Base-by-base conservation (phyloP, 2,329 filamentous ascomycete species). In the Fusarium nodosum region DNA sequence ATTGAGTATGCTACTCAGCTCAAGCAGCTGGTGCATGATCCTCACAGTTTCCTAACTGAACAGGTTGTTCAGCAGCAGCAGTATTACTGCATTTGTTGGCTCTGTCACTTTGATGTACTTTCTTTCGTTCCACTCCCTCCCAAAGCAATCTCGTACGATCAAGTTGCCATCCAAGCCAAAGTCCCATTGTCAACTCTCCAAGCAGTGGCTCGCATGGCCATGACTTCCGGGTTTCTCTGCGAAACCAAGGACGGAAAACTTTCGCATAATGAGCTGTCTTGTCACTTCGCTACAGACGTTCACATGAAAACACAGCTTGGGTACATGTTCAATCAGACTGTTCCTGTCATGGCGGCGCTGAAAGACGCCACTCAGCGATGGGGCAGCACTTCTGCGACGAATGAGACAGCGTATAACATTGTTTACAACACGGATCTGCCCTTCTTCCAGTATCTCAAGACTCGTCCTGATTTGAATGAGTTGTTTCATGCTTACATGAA, bases 161-260 rank as follows among this genome's bases (percentile, higher is more conserved):
- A 69, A n/a, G 56, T 45, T 15, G 62, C 66, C n/a, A 16, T 48
- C 34, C 38, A 44, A 42, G 55, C 66, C 6, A n/a, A 34, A 11
- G 66, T 68, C 3, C 66, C 66, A 3, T 6, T 57, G 24, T 57
- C 66, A 5, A 66, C 47, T 8, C 41, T 69, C 0, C 39, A 52
- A 20, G 63, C 66, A 0, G 52, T 71, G 2, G 56, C 74, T 5
- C 78, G 81, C 3, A 81, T 82, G 75, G 79, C 79, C 2, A 81
- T 82, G 69, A 78, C 77, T 1, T 72, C 68, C 38, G 66, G 69
- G 0, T 56, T 83, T 7, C 74, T 83, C 24, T 44, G 55, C 18
- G 81, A 83, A 53, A 75, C 73, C 0, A 57, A 57, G 10, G 61
- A 75, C 10, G 63, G 60, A 15, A n/a, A 56, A 6, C 52, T 83